Evolutionary conservation across 2,329 filamentous ascomycete species (phyloP).

Genomic region (Cladophialophora exuberans): DNA sequence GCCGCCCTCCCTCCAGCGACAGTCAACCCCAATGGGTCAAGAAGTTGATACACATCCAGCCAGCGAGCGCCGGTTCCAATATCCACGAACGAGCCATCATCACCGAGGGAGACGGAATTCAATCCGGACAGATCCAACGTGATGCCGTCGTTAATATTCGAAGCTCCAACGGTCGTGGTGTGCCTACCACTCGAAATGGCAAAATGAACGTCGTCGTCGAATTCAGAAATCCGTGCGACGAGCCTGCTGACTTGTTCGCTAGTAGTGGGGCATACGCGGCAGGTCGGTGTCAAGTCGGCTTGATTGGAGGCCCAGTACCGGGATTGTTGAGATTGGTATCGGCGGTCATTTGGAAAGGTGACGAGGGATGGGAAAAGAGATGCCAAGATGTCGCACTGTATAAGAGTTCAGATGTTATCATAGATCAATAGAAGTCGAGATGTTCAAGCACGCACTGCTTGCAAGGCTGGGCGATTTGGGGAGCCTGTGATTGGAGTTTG

Average conservation of each 20-base stretch:
- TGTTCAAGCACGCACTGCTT: neutral
- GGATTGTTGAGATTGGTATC: conserved; percentile 1
- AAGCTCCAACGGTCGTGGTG: neutral
- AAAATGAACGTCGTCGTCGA: neutral
- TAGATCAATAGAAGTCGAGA: neutral
- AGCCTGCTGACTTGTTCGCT: neutral
- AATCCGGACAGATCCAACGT: neutral
- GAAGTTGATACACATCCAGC: neutral
- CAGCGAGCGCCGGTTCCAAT: conserved; percentile 1
- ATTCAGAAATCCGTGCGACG: neutral
- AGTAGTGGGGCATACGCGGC: neutral
- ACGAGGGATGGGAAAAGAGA: neutral
- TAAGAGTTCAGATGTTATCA: neutral
- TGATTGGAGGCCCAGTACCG: conserved; percentile 5
- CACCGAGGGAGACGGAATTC: neutral
- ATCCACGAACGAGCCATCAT: neutral
- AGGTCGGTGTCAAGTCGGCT: neutral
- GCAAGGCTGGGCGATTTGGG: neutral
- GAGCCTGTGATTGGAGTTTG: neutral
- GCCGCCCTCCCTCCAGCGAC: neutral
- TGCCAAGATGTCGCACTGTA: neutral
- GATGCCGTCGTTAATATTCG: conserved; percentile 1
- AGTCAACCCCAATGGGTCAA: neutral
- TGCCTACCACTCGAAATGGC: neutral
- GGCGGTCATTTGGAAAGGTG: neutral